These are phyloP conservation scores for Elongisporangium anandrum DNA, from an alignment of 352 stramenopile species.

Conservation along the genomic window DNA sequence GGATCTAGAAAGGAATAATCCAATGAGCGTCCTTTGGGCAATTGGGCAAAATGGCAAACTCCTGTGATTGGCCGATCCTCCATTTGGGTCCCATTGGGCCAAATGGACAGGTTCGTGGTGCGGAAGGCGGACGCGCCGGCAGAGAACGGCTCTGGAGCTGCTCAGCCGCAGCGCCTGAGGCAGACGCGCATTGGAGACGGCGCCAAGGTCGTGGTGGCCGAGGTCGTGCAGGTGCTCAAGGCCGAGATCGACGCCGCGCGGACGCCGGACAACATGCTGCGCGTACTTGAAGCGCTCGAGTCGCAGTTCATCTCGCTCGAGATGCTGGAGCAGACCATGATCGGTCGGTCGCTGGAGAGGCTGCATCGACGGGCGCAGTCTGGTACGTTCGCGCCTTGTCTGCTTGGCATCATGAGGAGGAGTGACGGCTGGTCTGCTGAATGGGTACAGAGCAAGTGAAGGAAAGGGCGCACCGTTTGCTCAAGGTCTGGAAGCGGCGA, in stretches of 20 bases:
- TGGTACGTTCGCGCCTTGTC: neutral
- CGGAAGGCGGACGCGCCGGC: conserved; percentile 41
- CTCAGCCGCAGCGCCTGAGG: conserved; percentile 25
- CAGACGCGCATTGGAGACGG: conserved; percentile 70
- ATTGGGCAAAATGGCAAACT: no score
- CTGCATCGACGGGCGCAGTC: conserved; percentile 21
- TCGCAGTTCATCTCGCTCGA: conserved; percentile 73
- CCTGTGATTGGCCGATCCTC: no score
- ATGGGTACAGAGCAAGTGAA: conserved; percentile 26
- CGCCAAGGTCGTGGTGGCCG: conserved; percentile 65
- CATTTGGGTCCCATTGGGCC: no score
- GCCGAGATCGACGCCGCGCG: conserved; percentile 63
- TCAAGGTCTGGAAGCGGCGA: conserved; percentile 58
- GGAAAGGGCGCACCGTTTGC: conserved; percentile 27
- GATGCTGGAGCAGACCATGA: conserved; percentile 72
- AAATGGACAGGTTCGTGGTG: conserved; percentile 66
- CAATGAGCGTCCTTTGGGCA: no score
- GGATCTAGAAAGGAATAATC: no score
- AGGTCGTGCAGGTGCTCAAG: conserved; percentile 54
- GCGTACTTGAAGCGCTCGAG: conserved; percentile 49
- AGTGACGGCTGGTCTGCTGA: neutral
- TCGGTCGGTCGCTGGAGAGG: conserved; percentile 33
- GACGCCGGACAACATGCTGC: conserved; percentile 38
- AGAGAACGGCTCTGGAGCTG: conserved; percentile 8
- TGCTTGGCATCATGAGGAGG: neutral